Conservation (phyloP, 1,139 yeast species). For the Tardiomyces blankii region DNA sequence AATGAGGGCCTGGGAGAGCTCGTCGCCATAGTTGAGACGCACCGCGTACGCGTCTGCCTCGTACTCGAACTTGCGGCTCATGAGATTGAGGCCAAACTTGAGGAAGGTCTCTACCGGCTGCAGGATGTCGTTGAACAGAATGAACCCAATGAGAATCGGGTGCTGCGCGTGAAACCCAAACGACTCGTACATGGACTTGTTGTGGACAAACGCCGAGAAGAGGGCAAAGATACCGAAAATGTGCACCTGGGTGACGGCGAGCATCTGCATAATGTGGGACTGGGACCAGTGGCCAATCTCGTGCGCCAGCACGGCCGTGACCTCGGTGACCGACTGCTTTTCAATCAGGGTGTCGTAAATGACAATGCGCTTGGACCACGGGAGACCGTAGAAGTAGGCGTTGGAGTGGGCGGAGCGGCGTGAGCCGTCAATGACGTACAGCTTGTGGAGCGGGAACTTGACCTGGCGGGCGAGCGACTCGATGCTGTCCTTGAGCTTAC, state of each 20-base stretch:
- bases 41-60: slow-evolving; percentile 88
- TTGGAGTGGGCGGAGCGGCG: slow-evolving; percentile 93
- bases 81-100: slow-evolving; percentile 53
- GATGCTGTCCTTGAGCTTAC: slow-evolving; percentile 73
- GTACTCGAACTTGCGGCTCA: slow-evolving; percentile 79
- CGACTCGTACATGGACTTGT: slow-evolving; percentile 61
- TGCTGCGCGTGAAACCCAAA: slow-evolving; percentile 60
- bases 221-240: slow-evolving; percentile 53
- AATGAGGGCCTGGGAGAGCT: slow-evolving; percentile 62
- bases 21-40: slow-evolving; percentile 55
- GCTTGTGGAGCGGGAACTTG: slow-evolving; percentile 73
- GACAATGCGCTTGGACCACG: slow-evolving; percentile 94
- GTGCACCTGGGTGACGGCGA: slow-evolving; percentile 54
- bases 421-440: slow-evolving; percentile 89
- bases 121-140: slow-evolving; percentile 53
- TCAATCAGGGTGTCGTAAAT: slow-evolving; percentile 82
- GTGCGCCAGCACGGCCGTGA: slow-evolving; percentile 91
- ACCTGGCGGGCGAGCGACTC: slow-evolving; percentile 66
- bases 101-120: slow-evolving; percentile 65
- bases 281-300: slow-evolving; percentile 97
- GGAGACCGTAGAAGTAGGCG: slow-evolving; percentile 91
- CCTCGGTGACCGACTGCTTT: slow-evolving; percentile 65
- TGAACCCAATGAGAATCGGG: slow-evolving; percentile 74
- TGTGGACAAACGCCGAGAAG: slow-evolving; percentile 71
- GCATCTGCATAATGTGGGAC: slow-evolving; percentile 67